phyloP scores from a whole-genome alignment of 2,329 filamentous ascomycete species.

The Neofusicoccum laricinum region DNA sequence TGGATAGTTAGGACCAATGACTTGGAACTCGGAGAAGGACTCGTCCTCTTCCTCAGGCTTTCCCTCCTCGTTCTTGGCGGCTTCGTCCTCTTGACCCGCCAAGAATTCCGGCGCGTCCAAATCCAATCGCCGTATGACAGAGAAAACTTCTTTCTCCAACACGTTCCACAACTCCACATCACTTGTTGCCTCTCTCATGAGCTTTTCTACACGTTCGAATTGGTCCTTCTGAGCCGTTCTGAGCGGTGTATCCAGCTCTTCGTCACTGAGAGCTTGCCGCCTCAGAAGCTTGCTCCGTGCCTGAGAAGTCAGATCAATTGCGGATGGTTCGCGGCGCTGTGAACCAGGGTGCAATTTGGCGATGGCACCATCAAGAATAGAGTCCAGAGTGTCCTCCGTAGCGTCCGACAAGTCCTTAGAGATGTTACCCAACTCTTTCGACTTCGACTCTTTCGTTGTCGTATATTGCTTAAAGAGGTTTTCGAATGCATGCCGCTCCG shows the following conservation, averaged over 20 bases:
- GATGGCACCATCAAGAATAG: background rate
- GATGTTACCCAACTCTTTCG: background rate
- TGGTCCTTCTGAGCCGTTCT: constrained; percentile 17
- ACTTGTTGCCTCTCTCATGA: constrained; percentile 55
- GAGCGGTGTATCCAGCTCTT: background rate
- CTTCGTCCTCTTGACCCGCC: background rate
- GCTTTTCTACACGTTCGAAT: constrained; percentile 46
- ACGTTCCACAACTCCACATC: constrained; percentile 67
- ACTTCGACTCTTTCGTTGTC: background rate
- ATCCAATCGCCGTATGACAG: constrained; percentile 55
- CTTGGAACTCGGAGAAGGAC: constrained; percentile 43
- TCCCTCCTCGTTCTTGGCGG: background rate
- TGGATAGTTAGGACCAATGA: constrained; percentile 65
- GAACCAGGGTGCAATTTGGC: background rate
- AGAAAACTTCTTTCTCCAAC: constrained; percentile 66
- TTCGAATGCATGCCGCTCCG: constrained; percentile 33
- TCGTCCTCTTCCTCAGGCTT: background rate
- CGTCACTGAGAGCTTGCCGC: background rate
- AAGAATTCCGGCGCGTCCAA: constrained; percentile 35
- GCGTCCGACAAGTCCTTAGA: background rate
- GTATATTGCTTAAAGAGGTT: constrained; percentile 6
- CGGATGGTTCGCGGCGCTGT: background rate
- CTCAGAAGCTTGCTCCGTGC: background rate
- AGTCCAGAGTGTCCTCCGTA: background rate
- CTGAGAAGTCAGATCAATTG: background rate